phyloP scores from a whole-genome alignment of 768 basidiomycete species.

The Fomitopsis pulvina region DNA sequence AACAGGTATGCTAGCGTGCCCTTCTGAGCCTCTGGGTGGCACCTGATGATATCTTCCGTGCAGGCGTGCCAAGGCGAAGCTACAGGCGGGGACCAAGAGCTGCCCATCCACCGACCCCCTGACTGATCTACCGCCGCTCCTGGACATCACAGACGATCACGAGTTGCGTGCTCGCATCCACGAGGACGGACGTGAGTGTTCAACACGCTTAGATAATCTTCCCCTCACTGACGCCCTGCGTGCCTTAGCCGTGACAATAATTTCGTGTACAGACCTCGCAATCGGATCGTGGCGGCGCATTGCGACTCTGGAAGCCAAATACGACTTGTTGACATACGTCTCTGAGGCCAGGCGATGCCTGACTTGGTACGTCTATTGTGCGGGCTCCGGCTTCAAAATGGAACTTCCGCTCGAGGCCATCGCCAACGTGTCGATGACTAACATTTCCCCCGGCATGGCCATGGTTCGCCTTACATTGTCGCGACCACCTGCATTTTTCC shows the following conservation, averaged over 20 bases:
- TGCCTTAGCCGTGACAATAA: constrained; percentile 57
- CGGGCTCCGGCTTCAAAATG: constrained; percentile 78
- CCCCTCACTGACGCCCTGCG: constrained; percentile 1
- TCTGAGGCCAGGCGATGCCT: constrained; percentile 61
- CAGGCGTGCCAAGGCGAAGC: constrained; percentile 79
- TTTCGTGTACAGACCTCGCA: constrained; percentile 68
- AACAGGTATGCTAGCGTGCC: constrained; percentile 48
- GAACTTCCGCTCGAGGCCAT: constrained; percentile 68
- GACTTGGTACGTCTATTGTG: constrained; percentile 74
- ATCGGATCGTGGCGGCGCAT: constrained; percentile 79
- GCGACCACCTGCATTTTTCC: constrained; percentile 61
- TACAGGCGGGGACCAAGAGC: constrained; percentile 27
- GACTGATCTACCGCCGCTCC: constrained; percentile 27
- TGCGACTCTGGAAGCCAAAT: constrained; percentile 42
- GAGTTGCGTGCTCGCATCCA: constrained; percentile 64
- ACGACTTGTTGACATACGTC: constrained; percentile 72
- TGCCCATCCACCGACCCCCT: constrained; percentile 40
- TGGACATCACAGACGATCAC: constrained; percentile 46
- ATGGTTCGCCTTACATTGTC: constrained; percentile 61
- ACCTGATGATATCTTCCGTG: background rate
- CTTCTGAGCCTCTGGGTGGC: constrained; percentile 3
- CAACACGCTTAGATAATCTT: background rate
- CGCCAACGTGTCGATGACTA: constrained; percentile 47
- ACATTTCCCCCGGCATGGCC: constrained; percentile 47
- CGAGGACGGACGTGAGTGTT: constrained; percentile 65